phyloP scores from a whole-genome alignment of 106 monocot genomes.

The Acorus gramineus region DNA sequence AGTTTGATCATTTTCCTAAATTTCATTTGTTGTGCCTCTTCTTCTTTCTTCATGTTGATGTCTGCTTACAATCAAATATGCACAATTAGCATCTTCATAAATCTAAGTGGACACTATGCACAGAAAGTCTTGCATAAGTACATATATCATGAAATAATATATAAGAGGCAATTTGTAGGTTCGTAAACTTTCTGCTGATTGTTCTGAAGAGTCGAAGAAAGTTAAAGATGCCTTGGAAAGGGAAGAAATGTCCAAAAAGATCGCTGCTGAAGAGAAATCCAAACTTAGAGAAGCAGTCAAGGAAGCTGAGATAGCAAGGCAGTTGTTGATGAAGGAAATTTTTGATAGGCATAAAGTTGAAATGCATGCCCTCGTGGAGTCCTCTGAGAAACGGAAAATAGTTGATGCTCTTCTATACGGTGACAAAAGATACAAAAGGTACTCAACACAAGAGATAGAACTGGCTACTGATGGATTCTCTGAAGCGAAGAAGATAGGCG shows the following conservation, averaged over 20 bases:
- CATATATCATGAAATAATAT: not conserved
- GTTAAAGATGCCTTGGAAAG: conserved; percentile 43
- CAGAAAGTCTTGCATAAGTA: no score
- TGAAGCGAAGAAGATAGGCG: conserved; percentile 70
- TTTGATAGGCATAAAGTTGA: conserved; percentile 38
- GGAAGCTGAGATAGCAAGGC: conserved; percentile 36
- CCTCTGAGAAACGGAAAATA: conserved; percentile 29
- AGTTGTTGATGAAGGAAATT: conserved; percentile 34
- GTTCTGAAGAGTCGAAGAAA: conserved; percentile 39
- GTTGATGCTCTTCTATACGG: conserved; percentile 31
- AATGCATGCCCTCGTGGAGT: conserved; percentile 24
- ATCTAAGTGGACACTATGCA: no score
- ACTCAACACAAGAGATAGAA: conserved; percentile 64
- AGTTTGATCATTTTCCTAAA: no score
- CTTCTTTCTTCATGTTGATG: not conserved
- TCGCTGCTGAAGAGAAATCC: conserved; percentile 45
- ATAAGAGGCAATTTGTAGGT: conserved; percentile 27
- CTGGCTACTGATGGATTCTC: conserved; percentile 81
- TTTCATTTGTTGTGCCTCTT: no score
- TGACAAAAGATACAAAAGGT: conserved; percentile 38
- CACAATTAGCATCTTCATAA: not conserved
- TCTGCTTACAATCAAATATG: not conserved
- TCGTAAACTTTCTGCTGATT: conserved; percentile 39
- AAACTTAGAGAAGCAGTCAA: conserved; percentile 40
- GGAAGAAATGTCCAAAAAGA: conserved; percentile 30